These are phyloP conservation scores for Darksidea phi DNA, from an alignment of 495 filamentous ascomycete genomes.

Conservation along the genomic window DNA sequence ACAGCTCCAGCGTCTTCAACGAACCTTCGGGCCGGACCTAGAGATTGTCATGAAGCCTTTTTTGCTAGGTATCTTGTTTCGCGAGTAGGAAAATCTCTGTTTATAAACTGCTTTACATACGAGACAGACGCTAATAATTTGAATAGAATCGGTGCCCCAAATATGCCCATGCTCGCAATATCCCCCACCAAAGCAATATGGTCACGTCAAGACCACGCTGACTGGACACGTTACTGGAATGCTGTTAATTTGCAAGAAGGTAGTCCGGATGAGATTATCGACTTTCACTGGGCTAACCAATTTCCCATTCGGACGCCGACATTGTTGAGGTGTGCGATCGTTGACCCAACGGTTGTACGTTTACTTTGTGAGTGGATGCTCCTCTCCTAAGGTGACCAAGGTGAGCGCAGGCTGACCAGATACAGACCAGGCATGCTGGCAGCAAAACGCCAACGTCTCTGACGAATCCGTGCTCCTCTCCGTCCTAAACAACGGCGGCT, in stretches of 20 bases:
- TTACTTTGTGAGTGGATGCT: slow-evolving; percentile 16
- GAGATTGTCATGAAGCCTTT: slow-evolving; percentile 34
- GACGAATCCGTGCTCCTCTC: slow-evolving; percentile 13
- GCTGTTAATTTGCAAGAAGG: slow-evolving; percentile 30
- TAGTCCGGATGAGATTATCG: slow-evolving; percentile 21
- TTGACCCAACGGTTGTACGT: slow-evolving; percentile 10
- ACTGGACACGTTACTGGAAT: slow-evolving; percentile 31
- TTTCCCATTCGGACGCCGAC: slow-evolving; percentile 33
- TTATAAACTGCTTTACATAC: neutral
- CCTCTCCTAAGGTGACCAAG: neutral
- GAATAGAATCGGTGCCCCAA: slow-evolving; percentile 32
- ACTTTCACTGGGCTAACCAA: slow-evolving; percentile 31
- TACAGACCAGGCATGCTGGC: slow-evolving; percentile 31
- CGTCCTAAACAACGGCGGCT: slow-evolving; percentile 23
- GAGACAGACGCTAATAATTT: neutral
- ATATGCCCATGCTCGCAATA: slow-evolving; percentile 24
- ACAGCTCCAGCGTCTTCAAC: slow-evolving; percentile 21
- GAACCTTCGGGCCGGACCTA: slow-evolving; percentile 25
- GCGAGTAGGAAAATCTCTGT: slow-evolving; percentile 16
- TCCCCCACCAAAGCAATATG: slow-evolving; percentile 18
- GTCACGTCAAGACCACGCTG: slow-evolving; percentile 24
- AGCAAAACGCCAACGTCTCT: slow-evolving; percentile 22
- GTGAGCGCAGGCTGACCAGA: neutral
- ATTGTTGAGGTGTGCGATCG: slow-evolving; percentile 18
- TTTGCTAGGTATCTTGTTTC: slow-evolving; percentile 28